These are phyloP conservation scores for Corniculantispora saksenae DNA, from an alignment of 2,329 filamentous ascomycete species.

Conservation along the genomic window DNA sequence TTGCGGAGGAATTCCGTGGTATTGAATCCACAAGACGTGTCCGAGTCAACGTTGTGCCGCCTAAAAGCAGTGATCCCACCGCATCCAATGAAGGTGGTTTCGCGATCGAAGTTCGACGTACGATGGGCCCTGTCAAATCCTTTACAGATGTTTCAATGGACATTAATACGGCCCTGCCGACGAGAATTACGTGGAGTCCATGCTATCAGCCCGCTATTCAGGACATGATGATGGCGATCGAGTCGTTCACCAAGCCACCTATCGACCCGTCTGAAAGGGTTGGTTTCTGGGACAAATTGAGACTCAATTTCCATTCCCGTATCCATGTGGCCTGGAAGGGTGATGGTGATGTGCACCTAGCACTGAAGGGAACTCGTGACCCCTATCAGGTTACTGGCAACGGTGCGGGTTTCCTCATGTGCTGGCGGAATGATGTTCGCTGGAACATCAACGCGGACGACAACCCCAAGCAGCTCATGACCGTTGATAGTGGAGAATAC, in stretches of 20 bases:
- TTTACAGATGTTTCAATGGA: slow-evolving; percentile 91
- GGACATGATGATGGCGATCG: slow-evolving; percentile 99
- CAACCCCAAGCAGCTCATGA: slow-evolving; percentile 92
- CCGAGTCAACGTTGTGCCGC: slow-evolving; percentile 80
- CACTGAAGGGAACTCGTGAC: slow-evolving; percentile 87
- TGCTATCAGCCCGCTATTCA: slow-evolving; percentile 98
- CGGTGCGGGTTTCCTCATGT: slow-evolving; percentile 95
- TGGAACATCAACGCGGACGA: slow-evolving; percentile 84
- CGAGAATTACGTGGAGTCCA: slow-evolving; percentile 93
- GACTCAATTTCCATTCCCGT: slow-evolving; percentile 89
- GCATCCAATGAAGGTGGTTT: slow-evolving; percentile 65
- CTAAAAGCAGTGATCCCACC: slow-evolving; percentile 56
- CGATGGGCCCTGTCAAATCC: slow-evolving; percentile 92
- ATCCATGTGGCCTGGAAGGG: slow-evolving; percentile 90
- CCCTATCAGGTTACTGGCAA: slow-evolving; percentile 91
- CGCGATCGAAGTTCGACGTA: slow-evolving; percentile 82
- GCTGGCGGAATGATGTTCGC: slow-evolving; percentile 91
- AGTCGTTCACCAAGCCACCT: slow-evolving; percentile 95
- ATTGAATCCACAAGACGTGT: slow-evolving; percentile 78
- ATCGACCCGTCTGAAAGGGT: slow-evolving; percentile 90
- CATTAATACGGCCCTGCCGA: slow-evolving; percentile 90
- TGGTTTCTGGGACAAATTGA: slow-evolving; percentile 98
- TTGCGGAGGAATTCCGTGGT: slow-evolving; percentile 89
- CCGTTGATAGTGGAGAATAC: slow-evolving; percentile 91
- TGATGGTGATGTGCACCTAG: slow-evolving; percentile 91